These are phyloP conservation scores for Fraxinus sp. DNA, from an alignment of 305 asterid species.

Conservation along the genomic window DNA sequence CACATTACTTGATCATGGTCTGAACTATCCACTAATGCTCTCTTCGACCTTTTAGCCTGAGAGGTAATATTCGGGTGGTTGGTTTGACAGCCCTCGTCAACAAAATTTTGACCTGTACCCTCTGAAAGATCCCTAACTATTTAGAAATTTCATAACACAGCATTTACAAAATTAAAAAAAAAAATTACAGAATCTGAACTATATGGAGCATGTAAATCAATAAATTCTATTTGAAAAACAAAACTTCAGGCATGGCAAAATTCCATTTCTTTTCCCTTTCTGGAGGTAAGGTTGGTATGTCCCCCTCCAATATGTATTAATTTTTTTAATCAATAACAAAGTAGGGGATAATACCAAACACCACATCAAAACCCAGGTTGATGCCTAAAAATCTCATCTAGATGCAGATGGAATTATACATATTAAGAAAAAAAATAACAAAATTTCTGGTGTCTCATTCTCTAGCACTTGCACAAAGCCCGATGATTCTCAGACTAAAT, in stretches of 20 bases:
- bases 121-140: conserved; percentile 39
- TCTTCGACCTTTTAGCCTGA: conserved; percentile 44
- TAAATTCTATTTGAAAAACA: not conserved
- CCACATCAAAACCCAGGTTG: not conserved
- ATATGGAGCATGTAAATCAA: not conserved
- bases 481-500: not conserved
- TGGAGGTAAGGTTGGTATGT: not conserved
- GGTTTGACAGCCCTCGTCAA: conserved; percentile 34
- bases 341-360: not conserved
- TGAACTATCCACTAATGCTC: conserved; percentile 30
- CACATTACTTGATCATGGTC: conserved; percentile 46
- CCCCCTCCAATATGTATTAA: not conserved
- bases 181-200: not conserved
- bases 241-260: not conserved
- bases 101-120: conserved; percentile 76
- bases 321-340: not conserved
- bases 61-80: conserved; percentile 22
- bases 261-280: not conserved
- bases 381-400: not conserved
- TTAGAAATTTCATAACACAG: conserved; percentile 14
- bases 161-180: not conserved
- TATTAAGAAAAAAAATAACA: not conserved
- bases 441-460: not conserved
- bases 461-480: not conserved
- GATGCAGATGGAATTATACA: not conserved